These are phyloP conservation scores for Murraya koenigii DNA, from an alignment of 345 rosid genomes.

Conservation along the genomic window DNA sequence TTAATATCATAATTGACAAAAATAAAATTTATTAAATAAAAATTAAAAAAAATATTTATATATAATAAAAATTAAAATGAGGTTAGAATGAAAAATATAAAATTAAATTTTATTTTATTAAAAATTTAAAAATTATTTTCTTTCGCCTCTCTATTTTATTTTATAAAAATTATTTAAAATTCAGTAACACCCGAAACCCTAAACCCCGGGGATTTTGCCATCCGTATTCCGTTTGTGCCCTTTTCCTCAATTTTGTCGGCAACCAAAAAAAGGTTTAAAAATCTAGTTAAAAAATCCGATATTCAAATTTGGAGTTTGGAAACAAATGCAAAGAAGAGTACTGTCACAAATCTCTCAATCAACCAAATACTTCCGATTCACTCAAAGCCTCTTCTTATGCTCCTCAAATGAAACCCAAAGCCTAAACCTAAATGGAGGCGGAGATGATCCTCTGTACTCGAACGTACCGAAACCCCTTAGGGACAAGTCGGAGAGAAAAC, in stretches of 20 bases:
- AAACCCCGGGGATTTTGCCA: too few relatives aligned
- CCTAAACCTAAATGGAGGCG: not conserved
- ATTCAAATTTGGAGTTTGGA: not conserved
- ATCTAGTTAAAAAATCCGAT: not conserved
- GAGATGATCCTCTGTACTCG: slow-evolving; percentile 43
- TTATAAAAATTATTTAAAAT: too few relatives aligned
- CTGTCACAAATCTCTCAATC: slow-evolving; percentile 21
- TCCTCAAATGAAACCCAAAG: slow-evolving; percentile 16
- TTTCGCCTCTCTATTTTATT: too few relatives aligned
- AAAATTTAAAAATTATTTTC: too few relatives aligned
- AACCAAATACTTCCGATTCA: slow-evolving; percentile 16
- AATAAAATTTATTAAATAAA: too few relatives aligned
- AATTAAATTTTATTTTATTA: too few relatives aligned
- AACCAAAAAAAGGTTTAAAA: not conserved
- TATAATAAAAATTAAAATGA: too few relatives aligned
- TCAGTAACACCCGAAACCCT: too few relatives aligned
- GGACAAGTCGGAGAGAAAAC: slow-evolving; percentile 82
- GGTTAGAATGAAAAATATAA: too few relatives aligned
- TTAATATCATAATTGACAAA: too few relatives aligned
- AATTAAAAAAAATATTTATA: too few relatives aligned
- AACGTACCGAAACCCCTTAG: slow-evolving; percentile 69
- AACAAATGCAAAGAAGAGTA: slow-evolving; percentile 35
- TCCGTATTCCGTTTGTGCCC: not conserved
- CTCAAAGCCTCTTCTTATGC: slow-evolving; percentile 19
- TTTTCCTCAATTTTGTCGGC: not conserved